A percentile compares a stretch with the other conserved stretches of the same genome.
phyloP scores from a whole-genome alignment of 768 basidiomycete genomes.

The Tricholomella constricta region DNA sequence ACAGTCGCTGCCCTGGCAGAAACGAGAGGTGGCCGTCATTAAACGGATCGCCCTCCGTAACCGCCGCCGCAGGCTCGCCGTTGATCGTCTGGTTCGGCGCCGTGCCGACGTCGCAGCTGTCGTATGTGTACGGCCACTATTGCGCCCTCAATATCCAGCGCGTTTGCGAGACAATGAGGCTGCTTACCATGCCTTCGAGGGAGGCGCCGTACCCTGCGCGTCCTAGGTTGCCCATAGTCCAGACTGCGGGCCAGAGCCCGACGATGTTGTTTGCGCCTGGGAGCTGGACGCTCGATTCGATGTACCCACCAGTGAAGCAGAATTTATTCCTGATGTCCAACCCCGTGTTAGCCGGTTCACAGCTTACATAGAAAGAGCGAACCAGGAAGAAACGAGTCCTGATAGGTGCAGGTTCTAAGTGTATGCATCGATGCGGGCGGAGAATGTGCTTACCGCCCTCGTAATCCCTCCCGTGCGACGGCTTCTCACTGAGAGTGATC shows the following conservation, averaged over 20 bases:
- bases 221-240: slow-evolving; percentile 72
- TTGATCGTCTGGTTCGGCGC: slow-evolving; percentile 78
- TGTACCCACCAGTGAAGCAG: slow-evolving; percentile 83
- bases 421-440: slow-evolving; percentile 9
- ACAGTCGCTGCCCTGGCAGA: slow-evolving; percentile 79
- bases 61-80: slow-evolving; percentile 64
- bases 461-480: slow-evolving; percentile 70
- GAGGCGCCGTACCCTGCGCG: slow-evolving; percentile 87
- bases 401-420: slow-evolving; percentile 5
- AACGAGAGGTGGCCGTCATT: slow-evolving; percentile 58
- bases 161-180: no score
- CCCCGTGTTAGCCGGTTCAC: slow-evolving; percentile 33
- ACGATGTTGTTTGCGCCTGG: slow-evolving; percentile 68
- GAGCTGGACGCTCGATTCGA: slow-evolving; percentile 64
- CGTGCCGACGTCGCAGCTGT: slow-evolving; percentile 84
- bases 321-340: slow-evolving; percentile 71
- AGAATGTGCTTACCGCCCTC: slow-evolving; percentile 54
- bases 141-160: no score
- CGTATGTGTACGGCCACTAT: slow-evolving; percentile 89
- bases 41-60: slow-evolving; percentile 55
- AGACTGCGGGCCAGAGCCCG: slow-evolving; percentile 79
- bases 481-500: slow-evolving; percentile 65
- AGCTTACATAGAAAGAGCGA: slow-evolving; percentile 1
- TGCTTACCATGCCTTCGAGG: slow-evolving; percentile 72
- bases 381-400: slow-evolving; percentile 52